A percentile compares a stretch with the other conserved stretches of the same genome.
These are phyloP conservation scores for Kodamaea kakaduensis DNA, from an alignment of 805 yeast species.

Conservation along the genomic window DNA sequence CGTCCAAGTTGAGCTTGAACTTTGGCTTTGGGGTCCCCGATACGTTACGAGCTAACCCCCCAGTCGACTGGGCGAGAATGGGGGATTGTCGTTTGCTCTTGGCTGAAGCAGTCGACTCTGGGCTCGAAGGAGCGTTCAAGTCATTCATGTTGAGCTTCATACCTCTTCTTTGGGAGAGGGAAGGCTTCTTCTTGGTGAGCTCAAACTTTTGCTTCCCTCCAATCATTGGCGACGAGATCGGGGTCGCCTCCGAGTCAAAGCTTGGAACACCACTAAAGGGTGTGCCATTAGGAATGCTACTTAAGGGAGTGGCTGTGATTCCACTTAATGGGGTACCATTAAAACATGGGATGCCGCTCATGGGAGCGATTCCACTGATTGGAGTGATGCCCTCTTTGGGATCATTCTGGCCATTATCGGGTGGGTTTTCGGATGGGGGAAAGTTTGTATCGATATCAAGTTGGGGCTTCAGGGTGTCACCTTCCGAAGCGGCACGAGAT, in stretches of 20 bases:
- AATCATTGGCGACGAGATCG: conserved; percentile 1
- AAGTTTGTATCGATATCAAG: too few species aligned
- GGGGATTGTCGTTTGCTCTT: conserved; percentile 5
- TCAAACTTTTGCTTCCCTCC: conserved; percentile 3
- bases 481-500: too few species aligned
- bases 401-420: too few species aligned
- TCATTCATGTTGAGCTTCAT: conserved; percentile 45
- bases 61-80: conserved; percentile 20
- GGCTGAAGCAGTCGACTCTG: conserved; percentile 1
- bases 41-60: conserved; percentile 34
- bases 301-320: too few species aligned
- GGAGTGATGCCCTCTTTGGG: too few species aligned
- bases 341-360: too few species aligned
- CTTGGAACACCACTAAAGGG: too few species aligned
- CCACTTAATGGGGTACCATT: too few species aligned
- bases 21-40: conserved; percentile 40
- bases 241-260: conserved; percentile 1
- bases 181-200: conserved; percentile 30
- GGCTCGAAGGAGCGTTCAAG: conserved; percentile 10
- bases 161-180: conserved; percentile 53
- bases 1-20: conserved; percentile 32
- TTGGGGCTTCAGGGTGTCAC: too few species aligned
- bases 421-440: too few species aligned
- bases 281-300: too few species aligned
- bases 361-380: too few species aligned